A percentile compares a stretch with the other conserved stretches of the same genome.
These are phyloP conservation scores for Penicillium sp. DNA, from an alignment of 2,329 filamentous ascomycete species.

Conservation along the genomic window DNA sequence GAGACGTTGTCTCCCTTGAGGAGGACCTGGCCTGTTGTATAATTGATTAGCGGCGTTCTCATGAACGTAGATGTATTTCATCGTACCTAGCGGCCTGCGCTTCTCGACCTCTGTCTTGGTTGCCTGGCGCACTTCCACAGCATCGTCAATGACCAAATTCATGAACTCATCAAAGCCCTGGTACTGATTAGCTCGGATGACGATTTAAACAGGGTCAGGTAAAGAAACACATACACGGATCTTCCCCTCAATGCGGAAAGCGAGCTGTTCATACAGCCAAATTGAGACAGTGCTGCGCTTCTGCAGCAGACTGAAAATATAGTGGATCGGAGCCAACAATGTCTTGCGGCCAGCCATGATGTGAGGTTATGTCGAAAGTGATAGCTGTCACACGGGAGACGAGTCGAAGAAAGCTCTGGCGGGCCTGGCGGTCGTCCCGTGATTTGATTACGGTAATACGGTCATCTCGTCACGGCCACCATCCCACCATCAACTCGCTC, in stretches of 20 bases:
- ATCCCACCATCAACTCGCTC: constrained; percentile 26
- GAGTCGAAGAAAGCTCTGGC: constrained; percentile 21
- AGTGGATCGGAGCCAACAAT: constrained; percentile 75
- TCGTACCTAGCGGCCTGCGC: constrained; percentile 73
- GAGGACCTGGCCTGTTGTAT: constrained; percentile 68
- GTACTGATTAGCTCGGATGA: constrained; percentile 6
- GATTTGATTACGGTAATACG: constrained; percentile 25
- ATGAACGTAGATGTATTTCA: neutral
- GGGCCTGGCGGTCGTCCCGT: constrained; percentile 23
- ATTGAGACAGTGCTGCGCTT: constrained; percentile 82
- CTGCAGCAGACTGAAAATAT: constrained; percentile 90
- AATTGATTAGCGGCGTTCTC: neutral
- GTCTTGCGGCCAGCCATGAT: constrained; percentile 63
- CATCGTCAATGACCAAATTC: constrained; percentile 96
- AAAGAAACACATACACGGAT: constrained; percentile 68
- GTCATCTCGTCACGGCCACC: constrained; percentile 22
- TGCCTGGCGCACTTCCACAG: constrained; percentile 82
- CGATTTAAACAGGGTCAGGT: neutral
- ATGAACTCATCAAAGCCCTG: constrained; percentile 99
- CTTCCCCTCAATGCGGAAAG: constrained; percentile 92
- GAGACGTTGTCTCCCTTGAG: constrained; percentile 88
- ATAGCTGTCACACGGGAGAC: constrained; percentile 5
- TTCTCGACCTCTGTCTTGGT: constrained; percentile 80
- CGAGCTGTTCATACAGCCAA: constrained; percentile 96
- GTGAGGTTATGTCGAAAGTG: constrained; percentile 11